Conservation (phyloP, 441 rosid genomes). For the Breynia disticha region DNA sequence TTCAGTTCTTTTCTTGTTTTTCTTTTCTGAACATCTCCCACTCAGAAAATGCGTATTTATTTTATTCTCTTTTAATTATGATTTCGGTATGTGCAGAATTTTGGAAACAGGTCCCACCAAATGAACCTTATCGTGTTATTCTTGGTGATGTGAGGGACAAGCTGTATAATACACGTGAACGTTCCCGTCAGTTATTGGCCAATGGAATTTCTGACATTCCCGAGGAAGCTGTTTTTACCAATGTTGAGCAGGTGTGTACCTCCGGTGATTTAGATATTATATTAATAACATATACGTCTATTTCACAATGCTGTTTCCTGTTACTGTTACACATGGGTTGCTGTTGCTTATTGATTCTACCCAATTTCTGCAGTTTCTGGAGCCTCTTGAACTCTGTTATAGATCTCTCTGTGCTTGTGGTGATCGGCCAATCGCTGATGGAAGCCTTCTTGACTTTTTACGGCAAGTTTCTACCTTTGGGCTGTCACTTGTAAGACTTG, state of each 20-base stretch:
- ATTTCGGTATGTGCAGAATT: conserved; percentile 44
- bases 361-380: conserved; percentile 53
- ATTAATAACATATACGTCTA: no score
- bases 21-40: background rate
- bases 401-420: conserved; percentile 77
- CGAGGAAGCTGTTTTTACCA: conserved; percentile 65
- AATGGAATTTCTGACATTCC: conserved; percentile 71
- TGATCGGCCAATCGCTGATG: conserved; percentile 90
- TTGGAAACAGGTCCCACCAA: conserved; percentile 80
- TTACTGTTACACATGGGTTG: background rate
- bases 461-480: conserved; percentile 97
- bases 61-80: no score
- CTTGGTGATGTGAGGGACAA: conserved; percentile 87
- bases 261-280: background rate
- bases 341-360: background rate
- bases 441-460: conserved; percentile 91
- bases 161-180: conserved; percentile 78
- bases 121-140: conserved; percentile 86
- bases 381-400: conserved; percentile 91
- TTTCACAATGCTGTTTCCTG: no score
- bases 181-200: conserved; percentile 64
- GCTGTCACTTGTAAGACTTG: conserved; percentile 84
- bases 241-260: conserved; percentile 63
- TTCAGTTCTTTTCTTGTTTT: no score
- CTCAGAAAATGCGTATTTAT: no score